Base-by-base conservation (phyloP, 1,284 basidiomycete species). In the Gomphus sp. region DNA sequence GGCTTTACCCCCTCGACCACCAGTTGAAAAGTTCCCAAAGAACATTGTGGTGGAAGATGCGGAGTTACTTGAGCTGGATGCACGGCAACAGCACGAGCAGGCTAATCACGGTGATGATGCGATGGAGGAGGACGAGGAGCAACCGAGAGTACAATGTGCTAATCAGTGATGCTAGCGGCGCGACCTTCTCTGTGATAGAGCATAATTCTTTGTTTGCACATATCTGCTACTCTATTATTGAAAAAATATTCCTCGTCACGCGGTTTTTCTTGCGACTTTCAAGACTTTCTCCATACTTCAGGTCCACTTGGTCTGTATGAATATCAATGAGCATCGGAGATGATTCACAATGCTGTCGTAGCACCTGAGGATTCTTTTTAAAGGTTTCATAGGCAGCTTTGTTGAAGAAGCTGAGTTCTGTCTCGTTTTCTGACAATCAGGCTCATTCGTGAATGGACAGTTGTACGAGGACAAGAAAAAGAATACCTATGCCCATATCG, bases 321-420 rank as follows among this genome's bases (percentile, higher is more conserved):
- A 1, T 14, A 16, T 37, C 8, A 12, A 12, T 37, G 11, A 37
- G 36, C 36, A 37, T 2, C 9, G 6, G 4, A 37, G 11, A 37
- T 37, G 36, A 37, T 8, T 37, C 11, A 37, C 36, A 12, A 12
- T 37, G 36, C 10, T 47, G 44, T 9, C 10, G 44, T 10, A 25
- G 47, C 63, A 92, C 91, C 75, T 88, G 82, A 18, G 94, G 94
- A 71, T 95, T 79, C 39, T 73, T 64, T 72, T 90, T 90, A 80
- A 93, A 97, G 44, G 73, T 72, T 53, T 92, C 84, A 66, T 96
- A 97, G 10, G 81, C 72, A 48, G 80, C 76, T 45, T 81, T 76
- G 66, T 88, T 88, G 76, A 97, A 97, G 71, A 95, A 87, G 68
- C 91, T 94, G 62, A 94, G 79, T 74, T 98, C 94, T 0, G 90